Percentiles rank a stretch among this genome's conserved stretches.
These are phyloP conservation scores for Calycina marina DNA, from an alignment of 2,329 filamentous ascomycete genomes.

Conservation along the genomic window DNA sequence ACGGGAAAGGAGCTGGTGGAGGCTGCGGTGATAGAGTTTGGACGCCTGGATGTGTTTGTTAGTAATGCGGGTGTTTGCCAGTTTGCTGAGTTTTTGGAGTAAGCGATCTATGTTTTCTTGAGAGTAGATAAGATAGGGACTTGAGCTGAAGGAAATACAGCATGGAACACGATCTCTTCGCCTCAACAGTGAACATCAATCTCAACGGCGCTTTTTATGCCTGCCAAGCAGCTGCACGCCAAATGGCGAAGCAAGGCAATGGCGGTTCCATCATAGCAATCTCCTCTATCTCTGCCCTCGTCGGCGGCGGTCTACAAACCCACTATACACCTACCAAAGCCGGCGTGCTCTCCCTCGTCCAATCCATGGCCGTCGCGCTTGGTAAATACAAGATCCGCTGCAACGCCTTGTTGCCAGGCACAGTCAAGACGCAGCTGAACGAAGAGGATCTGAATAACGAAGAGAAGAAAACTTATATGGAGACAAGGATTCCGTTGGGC, in stretches of 20 bases:
- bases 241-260: slow-evolving; percentile 54
- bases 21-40: slow-evolving; percentile 46
- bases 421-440: slow-evolving; percentile 72
- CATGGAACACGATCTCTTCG: slow-evolving; percentile 54
- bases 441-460: slow-evolving; percentile 66
- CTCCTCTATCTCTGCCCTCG: slow-evolving; percentile 58
- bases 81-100: slow-evolving; percentile 76
- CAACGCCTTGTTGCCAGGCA: slow-evolving; percentile 73
- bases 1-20: slow-evolving; percentile 56
- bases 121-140: neutral
- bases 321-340: slow-evolving; percentile 89
- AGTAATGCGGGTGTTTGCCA: slow-evolving; percentile 81
- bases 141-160: slow-evolving; percentile 22
- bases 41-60: slow-evolving; percentile 62
- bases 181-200: slow-evolving; percentile 62
- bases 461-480: slow-evolving; percentile 62
- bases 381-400: slow-evolving; percentile 65
- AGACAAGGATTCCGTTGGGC: slow-evolving; percentile 65
- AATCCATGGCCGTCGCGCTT: slow-evolving; percentile 66
- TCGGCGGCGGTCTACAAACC: slow-evolving; percentile 63
- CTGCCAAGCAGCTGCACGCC: slow-evolving; percentile 68
- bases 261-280: slow-evolving; percentile 73
- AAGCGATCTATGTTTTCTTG: slow-evolving; percentile 14
- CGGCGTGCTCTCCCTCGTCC: slow-evolving; percentile 67
- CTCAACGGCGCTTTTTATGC: slow-evolving; percentile 81